Evolutionary conservation across 768 basidiomycete genomes (phyloP), one percentile per base, ranked within the genome.

Genomic region (Panus rudis): DNA sequence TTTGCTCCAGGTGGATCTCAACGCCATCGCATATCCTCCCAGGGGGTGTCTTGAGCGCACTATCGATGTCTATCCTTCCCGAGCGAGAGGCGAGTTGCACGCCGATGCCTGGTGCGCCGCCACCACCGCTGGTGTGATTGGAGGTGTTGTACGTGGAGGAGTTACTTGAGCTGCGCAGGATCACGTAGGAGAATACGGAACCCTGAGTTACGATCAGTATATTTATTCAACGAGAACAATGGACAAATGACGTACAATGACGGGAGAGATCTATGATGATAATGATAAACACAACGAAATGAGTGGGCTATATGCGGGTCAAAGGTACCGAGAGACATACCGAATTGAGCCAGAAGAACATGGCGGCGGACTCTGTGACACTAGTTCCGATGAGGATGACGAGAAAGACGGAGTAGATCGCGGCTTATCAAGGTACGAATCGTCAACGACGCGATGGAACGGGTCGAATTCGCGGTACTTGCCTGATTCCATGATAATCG

Each of bases 131-230:
- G 27, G 10, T 19, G 33, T 27, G 4, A 11, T 26, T 31, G 1
- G 32, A 12, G 33, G 13, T 30, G 2, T 38, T 32, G 23, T 23
- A 21, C 5, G 20, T 23, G 23, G 23, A 24, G 28, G 16, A 20
- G 24, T 47, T 42, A 4, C 17, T 21, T 3, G 47, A 48, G 3
- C 58, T 49, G 22, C 56, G 59, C 23, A 58, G 50, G 37, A 60
- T 58, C 6, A 60, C 54, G 28, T 49, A 53, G 30, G 59, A 57
- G 39, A 58, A 60, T 20, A 50, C 31, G 27, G 41, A 41, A 24
- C 47, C 47, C 38, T 44, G 28, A 14, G 34, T 16, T 28, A 31
- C 20, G 28, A 20, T 39, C 4, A 25, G 17, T 16, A 39, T 10
- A 4, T n/a, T 21, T 8, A n/a, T n/a, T 6, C 6, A 39, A 5